phyloP scores from a whole-genome alignment of 441 rosid species.

The Mallotus japonicus region DNA sequence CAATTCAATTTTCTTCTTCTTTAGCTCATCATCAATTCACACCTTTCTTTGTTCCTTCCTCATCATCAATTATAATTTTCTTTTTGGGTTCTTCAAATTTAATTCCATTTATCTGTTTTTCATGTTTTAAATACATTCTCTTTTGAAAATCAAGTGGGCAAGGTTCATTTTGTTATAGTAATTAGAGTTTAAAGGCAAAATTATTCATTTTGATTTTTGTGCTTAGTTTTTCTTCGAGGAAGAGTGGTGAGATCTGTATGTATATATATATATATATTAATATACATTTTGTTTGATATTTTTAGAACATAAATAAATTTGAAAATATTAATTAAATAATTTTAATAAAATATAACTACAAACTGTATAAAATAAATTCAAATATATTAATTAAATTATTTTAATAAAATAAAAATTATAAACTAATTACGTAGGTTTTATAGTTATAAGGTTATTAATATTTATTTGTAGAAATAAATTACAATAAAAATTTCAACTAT shows the following conservation, averaged over 20 bases:
- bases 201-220: neutral
- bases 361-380: too few relatives aligned
- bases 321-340: too few relatives aligned
- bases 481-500: too few relatives aligned
- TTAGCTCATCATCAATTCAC: slow-evolving; percentile 23
- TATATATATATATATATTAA: too few relatives aligned
- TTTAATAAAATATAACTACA: too few relatives aligned
- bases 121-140: neutral
- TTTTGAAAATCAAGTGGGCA: neutral
- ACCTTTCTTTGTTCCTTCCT: slow-evolving; percentile 26
- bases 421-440: too few relatives aligned
- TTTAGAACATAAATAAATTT: too few relatives aligned
- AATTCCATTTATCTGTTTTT: neutral
- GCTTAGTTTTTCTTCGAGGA: neutral
- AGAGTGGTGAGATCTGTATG: neutral
- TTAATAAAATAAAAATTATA: too few relatives aligned
- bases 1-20: slow-evolving; percentile 25
- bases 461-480: too few relatives aligned
- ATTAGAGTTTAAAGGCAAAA: neutral
- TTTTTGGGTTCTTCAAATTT: slow-evolving; percentile 7
- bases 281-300: too few relatives aligned
- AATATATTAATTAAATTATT: too few relatives aligned
- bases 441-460: too few relatives aligned
- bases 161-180: neutral
- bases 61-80: slow-evolving; percentile 17